A percentile compares a stretch with the other conserved stretches of the same genome.
phyloP scores from a whole-genome alignment of 2,329 filamentous ascomycete species.

The Emericellopsis atlantica region DNA sequence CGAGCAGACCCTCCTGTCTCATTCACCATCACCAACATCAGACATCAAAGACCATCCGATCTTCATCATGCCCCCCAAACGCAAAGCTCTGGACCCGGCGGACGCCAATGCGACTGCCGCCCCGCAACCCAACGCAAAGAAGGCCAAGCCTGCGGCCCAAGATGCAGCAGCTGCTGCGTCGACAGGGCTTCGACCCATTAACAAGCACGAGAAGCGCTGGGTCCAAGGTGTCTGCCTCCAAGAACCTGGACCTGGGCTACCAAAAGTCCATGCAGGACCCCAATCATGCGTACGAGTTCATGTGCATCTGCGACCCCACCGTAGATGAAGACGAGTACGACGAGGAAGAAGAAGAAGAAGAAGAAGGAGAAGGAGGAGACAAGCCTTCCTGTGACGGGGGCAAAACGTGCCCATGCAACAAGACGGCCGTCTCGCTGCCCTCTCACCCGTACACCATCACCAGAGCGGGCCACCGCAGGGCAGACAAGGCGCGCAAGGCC shows the following conservation, averaged over 20 bases:
- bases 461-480: slow-evolving; percentile 13
- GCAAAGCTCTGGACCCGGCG: slow-evolving; percentile 1
- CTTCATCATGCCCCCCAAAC: slow-evolving; percentile 3
- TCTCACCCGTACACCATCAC: slow-evolving; percentile 18
- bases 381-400: slow-evolving; percentile 6
- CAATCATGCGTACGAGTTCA: slow-evolving; percentile 12
- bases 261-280: slow-evolving; percentile 11
- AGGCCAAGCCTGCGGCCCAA: slow-evolving; percentile 6
- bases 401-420: slow-evolving; percentile 17
- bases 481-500: slow-evolving; percentile 14
- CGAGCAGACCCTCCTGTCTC: too few species aligned
- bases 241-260: slow-evolving; percentile 17
- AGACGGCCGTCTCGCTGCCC: slow-evolving; percentile 14
- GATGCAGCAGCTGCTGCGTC: background rate
- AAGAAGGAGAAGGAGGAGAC: slow-evolving; percentile 6
- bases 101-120: background rate
- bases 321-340: slow-evolving; percentile 4
- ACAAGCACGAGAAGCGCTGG: slow-evolving; percentile 11
- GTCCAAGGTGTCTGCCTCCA: slow-evolving; percentile 18
- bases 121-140: slow-evolving; percentile 4
- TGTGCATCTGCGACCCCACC: slow-evolving; percentile 13
- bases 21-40: too few species aligned
- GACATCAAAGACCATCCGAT: too few species aligned
- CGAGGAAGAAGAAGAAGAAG: slow-evolving; percentile 6
- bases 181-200: background rate